Conservation (phyloP, 2,329 filamentous ascomycete genomes). For the Sphaerulina musiva region DNA sequence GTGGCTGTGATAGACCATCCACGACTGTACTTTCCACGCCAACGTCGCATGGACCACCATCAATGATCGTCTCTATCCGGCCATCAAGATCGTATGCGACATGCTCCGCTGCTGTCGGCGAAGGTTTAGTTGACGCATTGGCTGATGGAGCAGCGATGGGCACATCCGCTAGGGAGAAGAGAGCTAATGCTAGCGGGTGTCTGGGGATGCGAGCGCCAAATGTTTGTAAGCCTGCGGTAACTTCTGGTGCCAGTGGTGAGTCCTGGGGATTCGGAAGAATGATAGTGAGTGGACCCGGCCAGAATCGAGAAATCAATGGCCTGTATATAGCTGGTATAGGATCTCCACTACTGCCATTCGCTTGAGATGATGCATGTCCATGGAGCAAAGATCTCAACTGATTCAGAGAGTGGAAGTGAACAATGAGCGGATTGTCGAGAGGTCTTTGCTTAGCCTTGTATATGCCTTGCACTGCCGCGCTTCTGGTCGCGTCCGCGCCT, state of each 20-base stretch:
- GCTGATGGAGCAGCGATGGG: slow-evolving; percentile 89
- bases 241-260: slow-evolving; percentile 75
- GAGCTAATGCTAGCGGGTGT: slow-evolving; percentile 72
- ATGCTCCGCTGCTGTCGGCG: slow-evolving; percentile 83
- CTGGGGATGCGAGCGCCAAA: slow-evolving; percentile 89
- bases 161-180: slow-evolving; percentile 71
- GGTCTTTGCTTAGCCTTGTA: slow-evolving; percentile 85
- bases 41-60: slow-evolving; percentile 78
- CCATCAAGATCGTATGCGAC: slow-evolving; percentile 79
- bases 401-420: slow-evolving; percentile 75
- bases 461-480: slow-evolving; percentile 78
- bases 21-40: slow-evolving; percentile 97
- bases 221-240: slow-evolving; percentile 75
- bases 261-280: slow-evolving; percentile 68
- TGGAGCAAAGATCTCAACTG: slow-evolving; percentile 64
- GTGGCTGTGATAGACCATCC: slow-evolving; percentile 73
- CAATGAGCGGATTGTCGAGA: slow-evolving; percentile 89
- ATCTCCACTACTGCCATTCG: slow-evolving; percentile 27
- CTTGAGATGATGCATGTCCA: slow-evolving; percentile 20
- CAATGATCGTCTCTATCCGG: slow-evolving; percentile 77
- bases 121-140: slow-evolving; percentile 89
- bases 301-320: slow-evolving; percentile 73
- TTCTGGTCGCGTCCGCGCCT: slow-evolving; percentile 89
- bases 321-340: slow-evolving; percentile 68
- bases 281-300: slow-evolving; percentile 91